Evolutionary conservation across 1,284 basidiomycete genomes (phyloP).

Genomic region (Ustilago sp.): DNA sequence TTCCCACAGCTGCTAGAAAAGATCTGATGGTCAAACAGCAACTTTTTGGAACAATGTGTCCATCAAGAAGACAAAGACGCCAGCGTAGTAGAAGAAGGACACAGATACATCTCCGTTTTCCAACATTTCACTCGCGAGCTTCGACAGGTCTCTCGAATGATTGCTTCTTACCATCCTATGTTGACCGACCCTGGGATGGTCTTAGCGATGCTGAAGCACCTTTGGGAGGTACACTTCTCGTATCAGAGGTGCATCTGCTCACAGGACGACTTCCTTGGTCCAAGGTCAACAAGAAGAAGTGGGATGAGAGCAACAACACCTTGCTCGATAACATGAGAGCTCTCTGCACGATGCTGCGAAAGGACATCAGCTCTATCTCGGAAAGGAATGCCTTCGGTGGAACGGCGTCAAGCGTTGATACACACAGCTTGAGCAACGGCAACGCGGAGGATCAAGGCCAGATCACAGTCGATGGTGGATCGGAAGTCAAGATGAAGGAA

Average conservation of each 20-base stretch:
- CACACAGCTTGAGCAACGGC: neutral
- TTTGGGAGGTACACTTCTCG: conserved; percentile 8
- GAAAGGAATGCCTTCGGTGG: conserved; percentile 16
- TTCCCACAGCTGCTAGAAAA: conserved; percentile 26
- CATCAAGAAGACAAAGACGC: neutral
- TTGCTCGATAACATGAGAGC: conserved; percentile 27
- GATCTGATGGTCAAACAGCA: conserved; percentile 5
- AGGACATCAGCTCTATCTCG: conserved; percentile 17
- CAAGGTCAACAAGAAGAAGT: conserved; percentile 14
- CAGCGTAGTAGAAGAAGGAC: conserved; percentile 13
- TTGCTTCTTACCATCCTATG: conserved; percentile 28
- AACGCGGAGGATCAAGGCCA: neutral
- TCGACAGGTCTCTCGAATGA: conserved; percentile 16
- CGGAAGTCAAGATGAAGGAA: neutral
- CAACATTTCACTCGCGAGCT: conserved; percentile 13
- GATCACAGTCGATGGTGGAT: neutral
- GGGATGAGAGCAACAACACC: conserved; percentile 18
- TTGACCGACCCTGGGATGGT: conserved; percentile 3
- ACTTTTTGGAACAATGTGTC: conserved; percentile 1
- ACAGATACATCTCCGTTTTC: conserved; percentile 24
- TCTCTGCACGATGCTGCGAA: conserved; percentile 21
- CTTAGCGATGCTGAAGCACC: neutral
- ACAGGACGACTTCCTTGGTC: conserved; percentile 43
- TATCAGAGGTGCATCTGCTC: conserved; percentile 34
- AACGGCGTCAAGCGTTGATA: neutral